Evolutionary conservation across 2,329 filamentous ascomycete genomes (phyloP).

Genomic region (Clarireedia hainanense): DNA sequence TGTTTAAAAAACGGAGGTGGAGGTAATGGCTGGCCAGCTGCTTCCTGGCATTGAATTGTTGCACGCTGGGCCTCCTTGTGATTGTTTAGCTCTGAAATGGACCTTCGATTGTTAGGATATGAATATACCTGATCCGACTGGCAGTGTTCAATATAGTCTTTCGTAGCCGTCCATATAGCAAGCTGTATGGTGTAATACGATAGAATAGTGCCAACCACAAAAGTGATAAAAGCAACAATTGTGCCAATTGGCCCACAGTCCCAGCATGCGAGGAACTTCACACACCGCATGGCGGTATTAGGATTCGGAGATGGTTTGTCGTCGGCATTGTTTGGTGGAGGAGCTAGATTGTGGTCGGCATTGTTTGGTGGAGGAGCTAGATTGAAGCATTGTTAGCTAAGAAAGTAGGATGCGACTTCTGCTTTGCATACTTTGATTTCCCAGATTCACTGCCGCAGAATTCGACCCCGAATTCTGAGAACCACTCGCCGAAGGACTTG

Average conservation of each 20-base stretch:
- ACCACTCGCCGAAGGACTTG: too few relatives aligned
- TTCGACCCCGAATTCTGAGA: too few relatives aligned
- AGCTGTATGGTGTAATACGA: neutral
- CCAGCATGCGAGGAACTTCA: neutral
- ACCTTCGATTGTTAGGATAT: neutral
- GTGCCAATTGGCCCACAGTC: neutral
- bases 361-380: too few relatives aligned
- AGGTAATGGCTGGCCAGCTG: neutral
- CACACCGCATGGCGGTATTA: neutral
- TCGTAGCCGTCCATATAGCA: neutral
- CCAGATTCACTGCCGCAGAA: too few relatives aligned
- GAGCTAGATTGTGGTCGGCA: too few relatives aligned
- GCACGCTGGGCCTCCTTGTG: neutral
- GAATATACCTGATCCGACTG: neutral
- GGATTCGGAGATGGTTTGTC: neutral
- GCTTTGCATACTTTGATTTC: too few relatives aligned
- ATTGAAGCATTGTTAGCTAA: too few relatives aligned
- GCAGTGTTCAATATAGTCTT: constrained; percentile 2
- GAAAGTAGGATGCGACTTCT: too few relatives aligned
- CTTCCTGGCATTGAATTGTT: neutral
- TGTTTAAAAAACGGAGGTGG: neutral
- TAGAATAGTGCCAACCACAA: neutral
- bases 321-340: too few relatives aligned
- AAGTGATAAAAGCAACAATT: neutral
- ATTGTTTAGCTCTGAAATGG: neutral